phyloP scores from a whole-genome alignment of 2,329 filamentous ascomycete species.

The Kalmusia sp. region DNA sequence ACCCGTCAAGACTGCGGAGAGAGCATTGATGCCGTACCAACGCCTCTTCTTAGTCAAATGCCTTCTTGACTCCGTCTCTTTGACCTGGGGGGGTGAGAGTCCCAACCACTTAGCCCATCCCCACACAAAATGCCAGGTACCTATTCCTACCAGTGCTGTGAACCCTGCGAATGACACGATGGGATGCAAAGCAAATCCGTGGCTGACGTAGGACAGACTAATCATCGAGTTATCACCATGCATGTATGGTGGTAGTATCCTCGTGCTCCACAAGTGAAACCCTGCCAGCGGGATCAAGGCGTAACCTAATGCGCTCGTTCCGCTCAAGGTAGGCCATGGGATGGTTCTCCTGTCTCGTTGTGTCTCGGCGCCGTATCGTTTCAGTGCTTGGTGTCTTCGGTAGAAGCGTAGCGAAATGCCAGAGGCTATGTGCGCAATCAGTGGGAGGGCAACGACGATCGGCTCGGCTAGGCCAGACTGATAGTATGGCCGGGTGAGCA shows the following conservation, averaged over 20 bases:
- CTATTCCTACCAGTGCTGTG: constrained; percentile 68
- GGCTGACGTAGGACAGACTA: constrained; percentile 80
- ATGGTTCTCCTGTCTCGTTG: constrained; percentile 56
- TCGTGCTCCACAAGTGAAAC: constrained; percentile 78
- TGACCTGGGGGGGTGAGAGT: constrained; percentile 64
- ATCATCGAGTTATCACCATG: constrained; percentile 89
- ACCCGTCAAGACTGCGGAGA: constrained; percentile 63
- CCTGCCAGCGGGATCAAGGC: constrained; percentile 68
- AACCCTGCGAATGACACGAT: constrained; percentile 73
- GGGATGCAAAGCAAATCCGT: constrained; percentile 80
- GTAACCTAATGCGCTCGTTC: constrained; percentile 77
- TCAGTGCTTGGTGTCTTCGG: constrained; percentile 73
- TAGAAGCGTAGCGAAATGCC: constrained; percentile 80
- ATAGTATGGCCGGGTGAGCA: constrained; percentile 91
- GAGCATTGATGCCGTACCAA: constrained; percentile 75
- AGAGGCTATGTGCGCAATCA: constrained; percentile 77
- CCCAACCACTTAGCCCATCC: constrained; percentile 85
- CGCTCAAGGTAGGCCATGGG: constrained; percentile 75
- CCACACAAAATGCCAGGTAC: constrained; percentile 81
- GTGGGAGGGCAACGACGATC: constrained; percentile 76
- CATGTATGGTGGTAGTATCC: constrained; percentile 74
- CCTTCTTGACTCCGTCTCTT: constrained; percentile 56
- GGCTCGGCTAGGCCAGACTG: constrained; percentile 80
- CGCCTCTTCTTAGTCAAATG: constrained; percentile 66
- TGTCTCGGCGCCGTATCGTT: constrained; percentile 76